A percentile compares a stretch with the other conserved stretches of the same genome.
These are phyloP conservation scores for Ehretia macrophylla DNA, from an alignment of 257 asterid genomes.

Conservation along the genomic window DNA sequence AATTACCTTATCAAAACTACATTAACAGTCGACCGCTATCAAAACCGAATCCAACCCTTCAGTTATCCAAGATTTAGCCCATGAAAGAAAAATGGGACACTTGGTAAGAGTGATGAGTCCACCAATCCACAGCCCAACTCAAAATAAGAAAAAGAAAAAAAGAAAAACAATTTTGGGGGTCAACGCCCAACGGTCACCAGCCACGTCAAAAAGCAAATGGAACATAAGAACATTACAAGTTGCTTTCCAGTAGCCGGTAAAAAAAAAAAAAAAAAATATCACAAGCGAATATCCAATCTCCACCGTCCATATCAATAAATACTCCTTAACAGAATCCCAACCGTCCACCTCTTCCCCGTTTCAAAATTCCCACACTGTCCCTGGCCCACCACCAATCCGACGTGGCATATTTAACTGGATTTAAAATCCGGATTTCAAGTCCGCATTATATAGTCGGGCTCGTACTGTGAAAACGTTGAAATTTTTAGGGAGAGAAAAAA, in stretches of 20 bases:
- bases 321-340: constrained; percentile 11
- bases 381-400: constrained; percentile 34
- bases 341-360: constrained; percentile 23
- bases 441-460: constrained; percentile 39
- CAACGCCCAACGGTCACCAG: background rate
- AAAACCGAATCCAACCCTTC: no score
- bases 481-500: background rate
- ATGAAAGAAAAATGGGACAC: no score
- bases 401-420: constrained; percentile 50
- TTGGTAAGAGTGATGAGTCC: no score
- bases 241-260: background rate
- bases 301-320: background rate
- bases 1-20: no score
- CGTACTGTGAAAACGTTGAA: constrained; percentile 28
- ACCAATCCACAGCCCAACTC: no score
- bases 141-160: no score
- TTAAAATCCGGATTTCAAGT: constrained; percentile 76
- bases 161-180: background rate
- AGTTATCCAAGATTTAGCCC: no score
- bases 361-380: constrained; percentile 43
- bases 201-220: background rate
- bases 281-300: background rate
- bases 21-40: no score
- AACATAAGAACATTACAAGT: background rate
- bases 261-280: no score